These are phyloP conservation scores for Tricholoma bakamatsutake DNA, from an alignment of 768 basidiomycete species.

Conservation along the genomic window DNA sequence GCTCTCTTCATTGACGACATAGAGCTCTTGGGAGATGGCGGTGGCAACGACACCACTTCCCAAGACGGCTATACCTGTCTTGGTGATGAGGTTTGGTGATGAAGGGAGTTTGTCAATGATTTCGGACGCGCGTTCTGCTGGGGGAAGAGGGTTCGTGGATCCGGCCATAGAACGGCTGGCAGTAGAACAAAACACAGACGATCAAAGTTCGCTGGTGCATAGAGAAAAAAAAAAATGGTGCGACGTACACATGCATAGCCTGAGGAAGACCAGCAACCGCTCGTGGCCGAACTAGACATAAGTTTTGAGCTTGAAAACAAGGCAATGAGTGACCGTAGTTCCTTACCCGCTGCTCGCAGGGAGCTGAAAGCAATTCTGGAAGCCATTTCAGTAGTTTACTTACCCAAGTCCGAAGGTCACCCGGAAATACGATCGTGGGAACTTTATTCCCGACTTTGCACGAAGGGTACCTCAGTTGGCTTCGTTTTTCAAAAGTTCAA, in stretches of 20 bases:
- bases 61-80: constrained; percentile 89
- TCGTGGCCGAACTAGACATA: constrained; percentile 47
- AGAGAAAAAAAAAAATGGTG: constrained; percentile 5
- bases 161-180: constrained; percentile 64
- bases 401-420: constrained; percentile 23
- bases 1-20: constrained; percentile 96
- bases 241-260: constrained; percentile 40
- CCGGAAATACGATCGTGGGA: constrained; percentile 29
- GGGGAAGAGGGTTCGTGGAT: constrained; percentile 58
- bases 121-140: constrained; percentile 82
- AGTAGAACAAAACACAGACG: constrained; percentile 6
- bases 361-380: constrained; percentile 67
- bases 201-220: no score
- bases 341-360: constrained; percentile 55
- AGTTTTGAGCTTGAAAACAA: neutral
- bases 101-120: constrained; percentile 85
- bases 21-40: constrained; percentile 95
- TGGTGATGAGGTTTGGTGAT: constrained; percentile 85
- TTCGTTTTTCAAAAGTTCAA: no score
- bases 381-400: constrained; percentile 42
- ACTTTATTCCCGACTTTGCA: constrained; percentile 32
- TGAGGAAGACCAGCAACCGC: constrained; percentile 42
- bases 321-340: neutral
- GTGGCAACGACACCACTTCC: constrained; percentile 85
- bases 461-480: constrained; percentile 24